phyloP scores from a whole-genome alignment of 2,329 filamentous ascomycete genomes.

The Ceratocystis cubensis region DNA sequence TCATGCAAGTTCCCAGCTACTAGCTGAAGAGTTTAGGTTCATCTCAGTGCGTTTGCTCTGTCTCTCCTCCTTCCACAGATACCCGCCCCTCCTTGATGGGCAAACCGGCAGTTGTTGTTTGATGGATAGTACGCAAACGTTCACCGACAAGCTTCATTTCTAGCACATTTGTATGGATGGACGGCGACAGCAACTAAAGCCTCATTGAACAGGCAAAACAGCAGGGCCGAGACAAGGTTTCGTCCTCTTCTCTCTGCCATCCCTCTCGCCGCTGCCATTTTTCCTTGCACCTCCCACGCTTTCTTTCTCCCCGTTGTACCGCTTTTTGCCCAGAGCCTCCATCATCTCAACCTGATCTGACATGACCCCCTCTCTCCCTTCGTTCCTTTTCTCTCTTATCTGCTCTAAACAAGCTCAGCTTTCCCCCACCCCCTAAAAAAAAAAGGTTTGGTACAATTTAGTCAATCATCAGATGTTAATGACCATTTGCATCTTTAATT shows the following conservation, averaged over 20 bases:
- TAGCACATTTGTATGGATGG: conserved; percentile 7
- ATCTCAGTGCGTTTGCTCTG: no score
- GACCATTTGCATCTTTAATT: not conserved
- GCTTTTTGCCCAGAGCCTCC: not conserved
- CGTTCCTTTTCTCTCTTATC: not conserved
- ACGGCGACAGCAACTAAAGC: not conserved
- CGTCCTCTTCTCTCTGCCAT: not conserved
- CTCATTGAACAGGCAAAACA: not conserved
- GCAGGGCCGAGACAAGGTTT: not conserved
- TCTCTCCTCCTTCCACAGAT: no score
- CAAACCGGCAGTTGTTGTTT: no score
- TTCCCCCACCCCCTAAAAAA: not conserved
- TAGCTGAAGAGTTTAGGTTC: no score
- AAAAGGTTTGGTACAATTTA: not conserved
- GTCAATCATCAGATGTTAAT: not conserved
- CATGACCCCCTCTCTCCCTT: not conserved
- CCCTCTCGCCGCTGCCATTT: not conserved
- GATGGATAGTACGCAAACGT: no score
- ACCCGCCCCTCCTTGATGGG: no score
- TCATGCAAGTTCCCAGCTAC: no score
- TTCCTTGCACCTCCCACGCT: not conserved
- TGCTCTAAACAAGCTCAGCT: not conserved
- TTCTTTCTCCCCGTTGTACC: not conserved
- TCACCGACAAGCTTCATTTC: no score
- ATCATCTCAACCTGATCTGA: not conserved